Base-by-base conservation (phyloP, 805 yeast genomes). In the Scheffersomyces lignosus region DNA sequence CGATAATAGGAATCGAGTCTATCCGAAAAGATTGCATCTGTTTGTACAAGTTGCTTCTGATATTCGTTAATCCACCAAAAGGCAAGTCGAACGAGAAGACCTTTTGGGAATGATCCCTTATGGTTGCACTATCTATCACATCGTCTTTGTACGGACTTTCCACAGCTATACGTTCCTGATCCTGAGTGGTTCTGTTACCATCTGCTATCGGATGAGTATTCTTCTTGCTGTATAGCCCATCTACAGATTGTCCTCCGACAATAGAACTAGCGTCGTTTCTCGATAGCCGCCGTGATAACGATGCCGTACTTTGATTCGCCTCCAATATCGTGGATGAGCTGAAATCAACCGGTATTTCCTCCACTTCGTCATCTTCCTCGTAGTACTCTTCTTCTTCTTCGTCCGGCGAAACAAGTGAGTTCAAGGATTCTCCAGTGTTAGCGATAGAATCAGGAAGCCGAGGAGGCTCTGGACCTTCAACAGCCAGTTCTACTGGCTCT, bases 81-180 rank as follows among this genome's bases (percentile, higher is more conserved):
- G 86, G 86, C 35, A 81, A 63, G 14, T 82, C 72, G 45, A 81
- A 80, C 27, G 77, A 66, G 42, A 78, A 78, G 31, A 77, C 71
- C 47, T 69, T 71, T 34, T 64, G 70, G 9, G 52, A 25, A 23
- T 34, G 29, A 36, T 43, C 40, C 24, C 24, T 7, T 7, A 20
- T 10, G n/a, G 8, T 13, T n/a, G 7, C 14, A n/a, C 8, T n/a
- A 26, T 13, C 14, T 6, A 13, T 13, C 27, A 40, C 23, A 32
- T 37, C 29, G 27, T 56, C 43, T 16, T 53, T 31, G 4, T 54
- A 52, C 27, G 52, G 56, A 1, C 62, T 63, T 16, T 71, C 70
- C 33, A 65, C 58, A 1, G 74, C 72, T 12, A 43, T 32, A 16
- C 20, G 31, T 18, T 43, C 36, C 18, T 51, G 43, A 10, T 45